Percentiles rank a stretch among this genome's conserved stretches.
Evolutionary conservation across 345 rosid species (phyloP).

Genomic region (Cardamine chenopodiifolia): DNA sequence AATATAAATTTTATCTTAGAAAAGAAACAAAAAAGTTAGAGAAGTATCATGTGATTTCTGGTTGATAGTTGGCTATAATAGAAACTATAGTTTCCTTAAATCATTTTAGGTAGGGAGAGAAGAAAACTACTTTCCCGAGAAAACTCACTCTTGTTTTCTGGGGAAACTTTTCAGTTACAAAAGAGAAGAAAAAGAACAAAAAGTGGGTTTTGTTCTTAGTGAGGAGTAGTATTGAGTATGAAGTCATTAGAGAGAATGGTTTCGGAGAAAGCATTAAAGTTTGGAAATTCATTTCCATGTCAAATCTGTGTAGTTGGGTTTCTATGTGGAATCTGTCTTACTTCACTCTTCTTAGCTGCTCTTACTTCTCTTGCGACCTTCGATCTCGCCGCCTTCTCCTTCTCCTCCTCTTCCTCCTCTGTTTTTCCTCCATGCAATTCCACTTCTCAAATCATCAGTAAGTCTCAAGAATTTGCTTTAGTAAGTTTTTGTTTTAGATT

Average conservation of each 20-base stretch:
- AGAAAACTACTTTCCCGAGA: neutral
- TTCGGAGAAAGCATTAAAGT: conserved; percentile 81
- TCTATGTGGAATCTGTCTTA: conserved; percentile 83
- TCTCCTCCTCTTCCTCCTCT: conserved; percentile 47
- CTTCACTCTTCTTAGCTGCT: conserved; percentile 82
- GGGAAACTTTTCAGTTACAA: conserved; percentile 1
- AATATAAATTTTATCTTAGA: conserved; percentile 4
- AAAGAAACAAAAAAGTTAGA: conserved; percentile 3
- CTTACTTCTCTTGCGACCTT: conserved; percentile 72
- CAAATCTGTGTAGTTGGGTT: conserved; percentile 91
- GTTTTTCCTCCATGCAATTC: conserved; percentile 65
- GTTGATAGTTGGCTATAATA: conserved; percentile 34
- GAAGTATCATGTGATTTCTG: conserved; percentile 38
- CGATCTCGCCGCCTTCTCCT: conserved; percentile 58
- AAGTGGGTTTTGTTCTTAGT: conserved; percentile 22
- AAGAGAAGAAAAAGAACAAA: conserved; percentile 8
- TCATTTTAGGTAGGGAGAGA: conserved; percentile 20
- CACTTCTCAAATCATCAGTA: conserved; percentile 53
- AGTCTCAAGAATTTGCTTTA: conserved; percentile 37
- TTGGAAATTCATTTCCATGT: conserved; percentile 86
- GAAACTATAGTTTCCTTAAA: conserved; percentile 3
- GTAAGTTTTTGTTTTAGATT: conserved; percentile 5
- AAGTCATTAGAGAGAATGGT: conserved; percentile 78
- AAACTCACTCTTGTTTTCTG: neutral
- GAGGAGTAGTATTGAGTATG: conserved; percentile 36